These are phyloP conservation scores for Ascochyta lentis DNA, from an alignment of 2,329 filamentous ascomycete genomes.

Conservation along the genomic window DNA sequence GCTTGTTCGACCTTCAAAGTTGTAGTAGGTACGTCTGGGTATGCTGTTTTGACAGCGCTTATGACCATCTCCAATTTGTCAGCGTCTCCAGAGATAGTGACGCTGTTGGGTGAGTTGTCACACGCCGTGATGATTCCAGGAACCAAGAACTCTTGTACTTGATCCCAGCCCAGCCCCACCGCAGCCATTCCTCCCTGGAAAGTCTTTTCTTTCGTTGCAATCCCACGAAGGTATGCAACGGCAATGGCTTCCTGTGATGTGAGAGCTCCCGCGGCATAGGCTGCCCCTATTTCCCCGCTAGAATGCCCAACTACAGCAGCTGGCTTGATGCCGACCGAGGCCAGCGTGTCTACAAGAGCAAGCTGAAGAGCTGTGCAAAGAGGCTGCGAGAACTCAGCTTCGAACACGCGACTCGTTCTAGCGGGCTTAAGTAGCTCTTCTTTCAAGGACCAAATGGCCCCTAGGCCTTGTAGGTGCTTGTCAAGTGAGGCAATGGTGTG, in stretches of 20 bases:
- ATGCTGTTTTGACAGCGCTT: slow-evolving; percentile 21
- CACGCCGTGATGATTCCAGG: slow-evolving; percentile 15
- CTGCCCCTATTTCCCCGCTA: slow-evolving; percentile 52
- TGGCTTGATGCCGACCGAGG: slow-evolving; percentile 17
- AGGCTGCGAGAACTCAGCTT: slow-evolving; percentile 30
- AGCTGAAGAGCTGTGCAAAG: slow-evolving; percentile 34
- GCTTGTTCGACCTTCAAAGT: slow-evolving; percentile 31
- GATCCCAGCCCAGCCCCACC: slow-evolving; percentile 11
- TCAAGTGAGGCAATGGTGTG: slow-evolving; percentile 11
- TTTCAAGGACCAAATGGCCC: slow-evolving; percentile 18
- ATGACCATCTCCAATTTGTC: slow-evolving; percentile 14
- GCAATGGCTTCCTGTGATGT: slow-evolving; percentile 10
- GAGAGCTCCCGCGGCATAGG: slow-evolving; percentile 43
- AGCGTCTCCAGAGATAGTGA: slow-evolving; percentile 33
- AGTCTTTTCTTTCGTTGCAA: slow-evolving; percentile 9
- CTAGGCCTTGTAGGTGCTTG: neutral
- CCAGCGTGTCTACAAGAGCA: slow-evolving; percentile 21
- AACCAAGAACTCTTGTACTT: neutral
- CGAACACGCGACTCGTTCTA: slow-evolving; percentile 13
- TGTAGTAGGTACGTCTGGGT: slow-evolving; percentile 27
- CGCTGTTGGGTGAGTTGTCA: slow-evolving; percentile 27
- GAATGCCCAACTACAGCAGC: slow-evolving; percentile 47
- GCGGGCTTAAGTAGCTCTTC: slow-evolving; percentile 17
- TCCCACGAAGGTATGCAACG: slow-evolving; percentile 8
- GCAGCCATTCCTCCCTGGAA: slow-evolving; percentile 23